Percentiles rank a stretch among this genome's conserved stretches.
Conservation (phyloP, 345 rosid genomes). For the Camelina sativa region DNA sequence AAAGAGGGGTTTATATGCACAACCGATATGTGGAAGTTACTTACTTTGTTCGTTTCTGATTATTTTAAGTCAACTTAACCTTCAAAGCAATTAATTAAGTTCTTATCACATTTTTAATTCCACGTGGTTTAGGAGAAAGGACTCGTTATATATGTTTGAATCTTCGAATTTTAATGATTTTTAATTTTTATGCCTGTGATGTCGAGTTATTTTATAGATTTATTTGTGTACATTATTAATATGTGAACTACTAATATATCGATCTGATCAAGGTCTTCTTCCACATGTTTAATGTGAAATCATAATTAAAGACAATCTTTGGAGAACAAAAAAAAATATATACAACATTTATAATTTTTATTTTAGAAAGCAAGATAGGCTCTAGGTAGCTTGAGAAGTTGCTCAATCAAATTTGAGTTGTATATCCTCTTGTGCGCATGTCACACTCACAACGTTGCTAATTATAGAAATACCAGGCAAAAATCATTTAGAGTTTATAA, state of each 20-base stretch:
- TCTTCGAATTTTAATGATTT: neutral
- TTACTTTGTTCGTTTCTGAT: conserved; percentile 24
- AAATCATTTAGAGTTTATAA: neutral
- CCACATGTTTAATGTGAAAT: conserved; percentile 41
- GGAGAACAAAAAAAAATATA: neutral
- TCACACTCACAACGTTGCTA: conserved; percentile 15
- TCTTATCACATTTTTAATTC: conserved; percentile 27
- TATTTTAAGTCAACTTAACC: conserved; percentile 38
- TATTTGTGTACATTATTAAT: neutral
- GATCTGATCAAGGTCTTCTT: conserved; percentile 24
- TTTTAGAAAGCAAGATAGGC: neutral
- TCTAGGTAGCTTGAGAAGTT: conserved; percentile 33
- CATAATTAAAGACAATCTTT: conserved; percentile 3
- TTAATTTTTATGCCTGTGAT: conserved; percentile 1
- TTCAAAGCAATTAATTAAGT: conserved; percentile 30
- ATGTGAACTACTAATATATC: conserved; percentile 25
- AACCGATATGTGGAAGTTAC: conserved; percentile 32
- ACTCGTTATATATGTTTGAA: conserved; percentile 29
- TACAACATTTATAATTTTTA: neutral
- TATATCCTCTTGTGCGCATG: conserved; percentile 26
- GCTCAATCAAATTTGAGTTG: conserved; percentile 33
- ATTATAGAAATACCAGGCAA: conserved; percentile 3
- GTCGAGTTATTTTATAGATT: conserved; percentile 19
- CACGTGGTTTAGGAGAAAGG: conserved; percentile 29
- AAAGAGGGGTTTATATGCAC: conserved; percentile 30